Base-by-base conservation (phyloP, 148 eudicot species). In the Rhododendron simsii region DNA sequence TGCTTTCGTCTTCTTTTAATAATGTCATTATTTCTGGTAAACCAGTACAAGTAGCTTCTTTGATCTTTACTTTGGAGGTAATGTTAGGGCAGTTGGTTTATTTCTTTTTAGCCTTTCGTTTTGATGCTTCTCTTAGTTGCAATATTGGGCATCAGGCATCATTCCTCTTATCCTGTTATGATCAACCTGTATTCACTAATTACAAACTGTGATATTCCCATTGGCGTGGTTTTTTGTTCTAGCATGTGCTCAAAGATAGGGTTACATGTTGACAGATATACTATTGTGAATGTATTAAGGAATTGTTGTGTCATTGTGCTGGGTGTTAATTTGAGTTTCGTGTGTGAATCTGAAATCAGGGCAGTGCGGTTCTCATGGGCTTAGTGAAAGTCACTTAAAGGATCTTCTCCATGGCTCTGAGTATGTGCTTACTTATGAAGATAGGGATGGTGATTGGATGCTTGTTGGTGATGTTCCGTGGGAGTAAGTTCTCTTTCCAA, bases 391-490 rank as follows among this genome's bases (percentile, higher is more conserved):
- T 75, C 85, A 53, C 87, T 81, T 89, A 33, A 87, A 15, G 85
- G 93, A 89, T 87, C 87, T 91, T 33, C 89, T 88, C 30, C 86
- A 89, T 39, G 87, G 91, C 78, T 91, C 91, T 39, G 93, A 91
- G 69, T 88, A 91, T 33, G 91, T 91, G 88, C 93, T 91, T 53
- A 89, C 92, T 1, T 91, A 86, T 76, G 91, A 91, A 84, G 92
- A 91, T 83, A 91, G 89, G 89, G 92, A 91, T 57, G 86, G 91
- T 26, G 92, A 91, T 57, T 91, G 92, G 92, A 91, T 91, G 92
- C 92, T 89, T 39, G 92, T 91, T 51, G 92, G 92, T 18, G 92
- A 91, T 86, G 92, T 91, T 77, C 92, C 93, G 6, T 91, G 93
- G 93, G 90, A 85, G 93, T 91, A 86, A 83, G 90, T 89, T 86